Evolutionary conservation across 305 asterid species (phyloP).

Genomic region (Solanum chacoense): DNA sequence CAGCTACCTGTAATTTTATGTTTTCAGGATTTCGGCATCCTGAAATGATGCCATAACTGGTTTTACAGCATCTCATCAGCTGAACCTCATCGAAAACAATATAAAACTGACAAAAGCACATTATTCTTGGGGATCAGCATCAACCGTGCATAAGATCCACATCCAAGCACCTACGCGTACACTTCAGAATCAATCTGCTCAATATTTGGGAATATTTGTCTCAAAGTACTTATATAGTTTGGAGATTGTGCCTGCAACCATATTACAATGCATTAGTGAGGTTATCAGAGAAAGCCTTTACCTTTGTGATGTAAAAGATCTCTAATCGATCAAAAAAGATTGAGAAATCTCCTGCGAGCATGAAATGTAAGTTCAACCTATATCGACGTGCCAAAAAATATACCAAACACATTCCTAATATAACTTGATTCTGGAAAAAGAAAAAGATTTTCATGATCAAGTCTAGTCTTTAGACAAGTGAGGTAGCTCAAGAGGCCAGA

Average conservation of each 20-base stretch:
- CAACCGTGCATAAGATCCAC: slow-evolving; percentile 8
- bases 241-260: slow-evolving; percentile 61
- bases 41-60: neutral
- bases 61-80: neutral
- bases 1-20: neutral
- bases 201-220: slow-evolving; percentile 58
- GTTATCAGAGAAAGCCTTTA: neutral
- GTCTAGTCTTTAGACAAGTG: neutral
- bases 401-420: neutral
- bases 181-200: slow-evolving; percentile 80
- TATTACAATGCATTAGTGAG: neutral
- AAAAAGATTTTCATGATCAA: neutral
- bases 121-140: neutral
- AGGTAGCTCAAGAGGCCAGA: neutral
- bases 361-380: neutral
- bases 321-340: neutral
- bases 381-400: neutral
- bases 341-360: neutral
- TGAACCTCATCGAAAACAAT: neutral
- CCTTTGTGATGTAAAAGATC: neutral
- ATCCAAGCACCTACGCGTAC: slow-evolving; percentile 30
- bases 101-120: neutral
- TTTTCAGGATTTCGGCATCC: neutral
- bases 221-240: slow-evolving; percentile 44
- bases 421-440: neutral